Evolutionary conservation across 2,329 filamentous ascomycete genomes (phyloP).

Genomic region (Gremmenia infestans): DNA sequence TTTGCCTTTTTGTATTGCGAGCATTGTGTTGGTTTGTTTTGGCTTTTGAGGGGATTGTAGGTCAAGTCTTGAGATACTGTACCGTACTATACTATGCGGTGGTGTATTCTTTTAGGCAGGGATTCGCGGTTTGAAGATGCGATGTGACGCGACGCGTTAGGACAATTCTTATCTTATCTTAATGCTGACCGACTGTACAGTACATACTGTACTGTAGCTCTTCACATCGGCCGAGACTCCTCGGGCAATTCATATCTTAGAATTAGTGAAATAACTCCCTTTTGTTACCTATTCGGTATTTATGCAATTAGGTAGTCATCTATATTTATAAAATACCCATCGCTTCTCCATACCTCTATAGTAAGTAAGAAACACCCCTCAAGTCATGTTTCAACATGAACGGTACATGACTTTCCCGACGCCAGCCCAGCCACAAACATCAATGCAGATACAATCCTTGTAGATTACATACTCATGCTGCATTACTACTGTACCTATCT

Average conservation of each 20-base stretch:
- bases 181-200: neutral
- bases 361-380: neutral
- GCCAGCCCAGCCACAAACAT: too few species aligned
- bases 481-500: neutral
- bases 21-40: slow-evolving; percentile 15
- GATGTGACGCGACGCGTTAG: slow-evolving; percentile 1
- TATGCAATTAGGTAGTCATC: neutral
- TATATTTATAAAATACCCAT: neutral
- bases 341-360: neutral
- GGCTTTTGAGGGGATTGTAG: neutral
- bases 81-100: neutral
- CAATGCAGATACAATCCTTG: slow-evolving; percentile 12
- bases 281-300: neutral
- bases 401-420: neutral
- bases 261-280: too few species aligned
- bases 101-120: neutral
- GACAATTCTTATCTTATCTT: neutral
- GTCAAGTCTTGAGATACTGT: neutral
- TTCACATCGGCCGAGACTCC: too few species aligned
- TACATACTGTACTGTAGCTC: too few species aligned
- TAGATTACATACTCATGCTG: slow-evolving; percentile 21
- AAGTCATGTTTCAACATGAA: too few species aligned
- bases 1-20: slow-evolving; percentile 26
- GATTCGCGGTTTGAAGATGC: neutral
- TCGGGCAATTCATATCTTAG: too few species aligned